Conservation (phyloP, 2,329 filamentous ascomycete species). For the Arthroderma sp. region DNA sequence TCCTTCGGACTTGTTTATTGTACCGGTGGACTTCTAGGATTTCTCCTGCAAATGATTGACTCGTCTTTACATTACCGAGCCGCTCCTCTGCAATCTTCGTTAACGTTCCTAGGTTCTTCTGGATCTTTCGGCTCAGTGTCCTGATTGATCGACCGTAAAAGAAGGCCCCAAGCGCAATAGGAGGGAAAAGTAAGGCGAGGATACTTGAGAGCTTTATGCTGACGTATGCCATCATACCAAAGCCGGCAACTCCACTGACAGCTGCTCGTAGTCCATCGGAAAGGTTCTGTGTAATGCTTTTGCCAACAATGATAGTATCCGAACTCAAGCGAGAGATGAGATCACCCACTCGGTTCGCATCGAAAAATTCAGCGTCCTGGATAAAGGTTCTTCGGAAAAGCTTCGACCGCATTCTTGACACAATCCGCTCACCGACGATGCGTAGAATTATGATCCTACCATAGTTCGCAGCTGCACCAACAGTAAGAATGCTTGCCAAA, state of each 20-base stretch:
- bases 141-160: slow-evolving; percentile 83
- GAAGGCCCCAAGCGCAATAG: slow-evolving; percentile 79
- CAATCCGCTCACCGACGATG: slow-evolving; percentile 89
- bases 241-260: slow-evolving; percentile 80
- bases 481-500: slow-evolving; percentile 59
- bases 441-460: slow-evolving; percentile 83
- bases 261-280: slow-evolving; percentile 87
- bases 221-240: slow-evolving; percentile 90
- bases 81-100: slow-evolving; percentile 97
- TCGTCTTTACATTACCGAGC: slow-evolving; percentile 91
- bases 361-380: slow-evolving; percentile 98
- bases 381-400: slow-evolving; percentile 84
- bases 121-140: slow-evolving; percentile 80
- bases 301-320: slow-evolving; percentile 94
- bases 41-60: slow-evolving; percentile 90
- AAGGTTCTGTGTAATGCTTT: slow-evolving; percentile 94
- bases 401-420: slow-evolving; percentile 74
- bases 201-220: slow-evolving; percentile 82
- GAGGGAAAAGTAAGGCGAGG: slow-evolving; percentile 74
- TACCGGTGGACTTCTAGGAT: slow-evolving; percentile 81
- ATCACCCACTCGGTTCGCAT: slow-evolving; percentile 92
- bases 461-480: slow-evolving; percentile 86
- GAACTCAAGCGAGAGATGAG: slow-evolving; percentile 89
- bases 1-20: slow-evolving; percentile 80
- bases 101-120: slow-evolving; percentile 80